Evolutionary conservation across 768 basidiomycete species (phyloP), one percentile per base, ranked within the genome.

Genomic region (Wakefieldia striispora): DNA sequence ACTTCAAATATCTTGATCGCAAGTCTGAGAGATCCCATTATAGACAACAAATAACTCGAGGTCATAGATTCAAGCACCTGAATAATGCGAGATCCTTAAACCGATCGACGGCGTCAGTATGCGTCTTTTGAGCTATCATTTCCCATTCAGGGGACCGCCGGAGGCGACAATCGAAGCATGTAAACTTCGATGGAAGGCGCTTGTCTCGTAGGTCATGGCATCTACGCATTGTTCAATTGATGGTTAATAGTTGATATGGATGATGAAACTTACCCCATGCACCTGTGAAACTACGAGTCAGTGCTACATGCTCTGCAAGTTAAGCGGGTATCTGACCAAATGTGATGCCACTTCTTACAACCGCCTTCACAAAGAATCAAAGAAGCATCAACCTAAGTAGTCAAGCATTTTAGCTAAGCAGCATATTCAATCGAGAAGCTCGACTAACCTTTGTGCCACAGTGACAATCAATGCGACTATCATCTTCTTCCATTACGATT

Each of bases 81-180:
- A 88, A 87, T 24, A 83, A 72, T 1, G 86, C 81, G 20, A 92
- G 72, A 41, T 85, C 84, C 57, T 78, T 78, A 67, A 82, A 88
- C 50, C 82, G 82, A 10, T 75, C 72, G 24, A 86, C 71, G 68
- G 88, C 80, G 47, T 72, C 69, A 11, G 65, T 63, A 57, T 83
- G 82, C 31, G 81, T 62, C 53, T 78, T 76, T 34, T 75, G 70
- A 48, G 80, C 76, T 58, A 89, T 83, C 16, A 90, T 70, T 39
- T 84, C 80, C 84, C 87, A 90, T 50, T 81, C 81, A 34, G 75
- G 67, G 56, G 88, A 86, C 12, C 74, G 76, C 42, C 75, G 79
- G 40, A 87, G 73, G 29, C 87, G 83, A 64, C 90, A 92, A 56
- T 87, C 83, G 65, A 91, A 86, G 68, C 89, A 92, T 24, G 77